These are phyloP conservation scores for Pseudopediastrum boryanum DNA, from an alignment of 139 green algal species.

Conservation along the genomic window DNA sequence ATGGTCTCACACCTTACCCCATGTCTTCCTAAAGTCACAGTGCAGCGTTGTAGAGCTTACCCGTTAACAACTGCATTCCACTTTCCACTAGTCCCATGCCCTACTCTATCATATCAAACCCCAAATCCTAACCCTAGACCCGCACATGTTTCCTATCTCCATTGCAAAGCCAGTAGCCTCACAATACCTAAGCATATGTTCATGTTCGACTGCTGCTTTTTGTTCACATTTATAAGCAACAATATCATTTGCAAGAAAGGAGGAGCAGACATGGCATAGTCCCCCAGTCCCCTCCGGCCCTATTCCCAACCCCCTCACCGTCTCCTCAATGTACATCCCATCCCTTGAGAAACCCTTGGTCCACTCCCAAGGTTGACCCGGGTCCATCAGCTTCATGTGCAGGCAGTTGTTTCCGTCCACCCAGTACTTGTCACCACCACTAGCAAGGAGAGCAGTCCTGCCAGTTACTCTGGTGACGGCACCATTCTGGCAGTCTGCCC, in stretches of 20 bases:
- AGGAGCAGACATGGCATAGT: not conserved
- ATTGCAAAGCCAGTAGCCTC: no score
- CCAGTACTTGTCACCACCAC: constrained; percentile 11
- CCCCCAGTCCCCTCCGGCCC: no score
- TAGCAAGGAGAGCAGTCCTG: not conserved
- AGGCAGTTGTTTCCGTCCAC: constrained; percentile 19
- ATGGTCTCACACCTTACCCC: no score
- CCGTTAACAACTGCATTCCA: no score
- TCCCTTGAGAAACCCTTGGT: constrained; percentile 1
- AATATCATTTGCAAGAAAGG: not conserved
- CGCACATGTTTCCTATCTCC: no score
- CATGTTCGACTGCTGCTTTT: no score
- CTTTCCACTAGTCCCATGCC: no score
- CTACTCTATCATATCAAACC: no score
- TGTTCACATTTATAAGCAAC: not conserved
- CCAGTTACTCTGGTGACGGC: not conserved
- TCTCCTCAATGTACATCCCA: constrained; percentile 26
- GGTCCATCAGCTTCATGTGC: constrained; percentile 36
- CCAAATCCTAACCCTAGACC: no score
- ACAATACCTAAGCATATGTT: no score
- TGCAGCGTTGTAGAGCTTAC: no score
- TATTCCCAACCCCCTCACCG: not conserved
- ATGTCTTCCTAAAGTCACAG: no score
- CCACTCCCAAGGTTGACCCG: not conserved
- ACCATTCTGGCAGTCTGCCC: constrained; percentile 2